These are phyloP conservation scores for Erythrophleum ivorense DNA, from an alignment of 331 rosid species.

Conservation along the genomic window DNA sequence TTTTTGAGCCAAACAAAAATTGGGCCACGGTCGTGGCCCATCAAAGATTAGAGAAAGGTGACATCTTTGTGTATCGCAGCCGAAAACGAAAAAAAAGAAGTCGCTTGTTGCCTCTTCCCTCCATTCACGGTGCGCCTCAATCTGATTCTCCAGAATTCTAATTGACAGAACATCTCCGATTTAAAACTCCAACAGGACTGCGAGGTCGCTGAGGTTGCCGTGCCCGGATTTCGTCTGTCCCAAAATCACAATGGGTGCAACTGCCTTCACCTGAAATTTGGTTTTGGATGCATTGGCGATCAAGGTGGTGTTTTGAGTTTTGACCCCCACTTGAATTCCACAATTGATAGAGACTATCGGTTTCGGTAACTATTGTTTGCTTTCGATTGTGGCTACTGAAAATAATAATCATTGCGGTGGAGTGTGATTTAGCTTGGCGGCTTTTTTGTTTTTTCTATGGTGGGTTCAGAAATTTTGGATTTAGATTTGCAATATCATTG, in stretches of 20 bases:
- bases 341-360: slow-evolving; percentile 27
- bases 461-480: slow-evolving; percentile 18
- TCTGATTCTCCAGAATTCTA: slow-evolving; percentile 32
- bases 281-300: slow-evolving; percentile 36
- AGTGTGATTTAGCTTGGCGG: slow-evolving; percentile 40
- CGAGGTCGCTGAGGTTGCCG: slow-evolving; percentile 30
- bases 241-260: slow-evolving; percentile 18
- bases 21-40: neutral
- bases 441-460: neutral
- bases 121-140: slow-evolving; percentile 53
- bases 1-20: neutral
- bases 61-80: neutral
- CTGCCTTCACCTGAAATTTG: slow-evolving; percentile 3
- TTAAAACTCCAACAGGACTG: slow-evolving; percentile 31
- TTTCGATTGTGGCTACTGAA: neutral
- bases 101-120: slow-evolving; percentile 44
- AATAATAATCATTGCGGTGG: slow-evolving; percentile 1
- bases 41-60: too few species aligned
- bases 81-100: neutral
- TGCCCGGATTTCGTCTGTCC: neutral
- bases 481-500: slow-evolving; percentile 16
- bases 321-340: slow-evolving; percentile 14
- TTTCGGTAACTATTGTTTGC: slow-evolving; percentile 30
- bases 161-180: slow-evolving; percentile 39
- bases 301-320: slow-evolving; percentile 35